A percentile compares a stretch with the other conserved stretches of the same genome.
phyloP scores from a whole-genome alignment of 179 eudicot genomes.

The Carnegiea gigantea region DNA sequence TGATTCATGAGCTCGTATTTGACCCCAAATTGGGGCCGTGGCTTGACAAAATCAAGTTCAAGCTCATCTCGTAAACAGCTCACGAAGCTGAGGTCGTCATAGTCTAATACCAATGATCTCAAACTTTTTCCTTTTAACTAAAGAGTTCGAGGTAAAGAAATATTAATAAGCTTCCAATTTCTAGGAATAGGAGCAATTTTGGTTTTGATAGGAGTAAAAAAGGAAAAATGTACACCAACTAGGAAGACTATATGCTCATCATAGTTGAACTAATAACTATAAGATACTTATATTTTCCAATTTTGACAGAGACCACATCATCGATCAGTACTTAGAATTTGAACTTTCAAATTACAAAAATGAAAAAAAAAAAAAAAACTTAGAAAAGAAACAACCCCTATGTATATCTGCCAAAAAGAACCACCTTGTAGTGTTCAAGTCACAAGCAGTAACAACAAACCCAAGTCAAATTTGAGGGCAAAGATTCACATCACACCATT shows the following conservation, averaged over 20 bases:
- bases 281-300: background rate
- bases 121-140: no score
- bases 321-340: background rate
- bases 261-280: background rate
- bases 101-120: no score
- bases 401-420: conserved; percentile 5
- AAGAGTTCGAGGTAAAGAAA: no score
- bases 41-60: no score
- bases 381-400: background rate
- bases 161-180: no score
- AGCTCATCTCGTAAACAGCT: no score
- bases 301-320: background rate
- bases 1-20: no score
- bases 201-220: no score
- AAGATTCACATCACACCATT: background rate
- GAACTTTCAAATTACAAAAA: background rate
- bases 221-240: background rate
- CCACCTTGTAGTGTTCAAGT: background rate
- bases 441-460: background rate
- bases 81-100: no score
- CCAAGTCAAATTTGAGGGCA: background rate
- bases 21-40: no score
- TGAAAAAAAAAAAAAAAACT: background rate
- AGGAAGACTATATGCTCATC: background rate
- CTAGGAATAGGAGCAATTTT: no score